Percentiles rank a stretch among this genome's conserved stretches.
Conservation (phyloP, 176 grass and related monocot species). For the Carex kokanica region DNA sequence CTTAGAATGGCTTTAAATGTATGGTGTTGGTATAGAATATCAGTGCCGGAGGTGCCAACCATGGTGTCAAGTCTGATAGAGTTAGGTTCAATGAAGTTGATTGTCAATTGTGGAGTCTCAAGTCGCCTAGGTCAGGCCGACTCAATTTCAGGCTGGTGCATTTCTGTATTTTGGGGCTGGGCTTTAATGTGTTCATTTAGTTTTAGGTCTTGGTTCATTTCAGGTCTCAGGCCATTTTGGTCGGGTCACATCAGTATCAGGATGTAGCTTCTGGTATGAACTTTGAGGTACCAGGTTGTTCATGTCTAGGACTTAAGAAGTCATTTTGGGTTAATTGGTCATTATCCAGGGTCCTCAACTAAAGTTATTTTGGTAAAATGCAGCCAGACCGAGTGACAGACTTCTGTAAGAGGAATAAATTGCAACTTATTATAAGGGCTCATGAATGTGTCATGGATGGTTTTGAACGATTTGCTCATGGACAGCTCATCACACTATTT, state of each 20-base stretch:
- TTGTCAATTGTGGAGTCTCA: neutral
- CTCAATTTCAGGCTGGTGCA: neutral
- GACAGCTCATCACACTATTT: conserved; percentile 95
- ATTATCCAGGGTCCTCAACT: conserved; percentile 4
- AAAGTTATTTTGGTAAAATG: conserved; percentile 21
- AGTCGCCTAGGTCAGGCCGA: neutral
- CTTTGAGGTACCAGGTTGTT: neutral
- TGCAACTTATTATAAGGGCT: conserved; percentile 94
- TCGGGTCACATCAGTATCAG: neutral
- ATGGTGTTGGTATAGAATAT: neutral
- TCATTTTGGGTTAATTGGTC: neutral
- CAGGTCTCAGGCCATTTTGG: neutral
- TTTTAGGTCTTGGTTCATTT: conserved; percentile 10
- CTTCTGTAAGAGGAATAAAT: conserved; percentile 93
- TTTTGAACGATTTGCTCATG: conserved; percentile 94
- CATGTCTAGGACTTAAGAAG: neutral
- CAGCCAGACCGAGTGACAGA: conserved; percentile 90
- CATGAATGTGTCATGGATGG: conserved; percentile 99
- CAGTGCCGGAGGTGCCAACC: neutral
- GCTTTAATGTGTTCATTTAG: neutral
- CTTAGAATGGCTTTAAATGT: neutral
- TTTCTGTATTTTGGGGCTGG: neutral
- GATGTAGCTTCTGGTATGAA: neutral
- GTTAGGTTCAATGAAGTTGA: neutral
- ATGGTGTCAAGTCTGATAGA: neutral